Base-by-base conservation (phyloP, 1,284 basidiomycete genomes). In the Leccinum angustisporum region DNA sequence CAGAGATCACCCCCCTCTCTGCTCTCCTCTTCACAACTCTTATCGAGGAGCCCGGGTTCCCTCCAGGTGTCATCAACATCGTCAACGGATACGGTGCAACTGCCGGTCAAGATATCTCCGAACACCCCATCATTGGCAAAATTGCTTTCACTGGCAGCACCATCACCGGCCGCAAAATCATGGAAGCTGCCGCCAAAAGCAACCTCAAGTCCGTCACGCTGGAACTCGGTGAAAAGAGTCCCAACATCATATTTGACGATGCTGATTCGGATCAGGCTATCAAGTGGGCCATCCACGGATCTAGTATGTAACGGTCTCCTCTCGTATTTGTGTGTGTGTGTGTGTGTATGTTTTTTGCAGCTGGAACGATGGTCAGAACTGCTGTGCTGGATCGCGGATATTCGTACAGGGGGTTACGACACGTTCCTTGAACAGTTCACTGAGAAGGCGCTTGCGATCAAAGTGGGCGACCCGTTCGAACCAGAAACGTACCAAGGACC, bases 171-270 rank as follows among this genome's bases (percentile, higher is more conserved):
- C 81, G 87, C 16, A 81, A 83, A 69, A 86, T 92, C 75, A 84
- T 87, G 76, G 80, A 86, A 69, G 81, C 85, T 1, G 83, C 88
- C 1, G 87, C 89, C 31, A 80, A 83, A 70, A 82, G 80, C 50
- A 89, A 91, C 75, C 75, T 91, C 68, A 90, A 90, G 77, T 83
- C 81, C 34, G 85, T 90, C 63, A 87, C 86, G 36, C 83, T 91
- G 66, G 90, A 92, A 78, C 83, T 92, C 55, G 89, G 89, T 56
- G 89, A 89, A 60, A 91, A 91, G 80, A 84, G 83, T 59, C 87
- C 88, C 58, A 86, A 84, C 70, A 76, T 85, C 68, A 75, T 85
- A 57, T 83, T 83, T 65, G 76, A 83, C 63, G 83, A 84, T 61
- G 81, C 80, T 6, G 78, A 83, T 68, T 66, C 91, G 56, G 84